Evolutionary conservation across 805 yeast genomes (phyloP).

Genomic region (Cyberlindnera petersonii): DNA sequence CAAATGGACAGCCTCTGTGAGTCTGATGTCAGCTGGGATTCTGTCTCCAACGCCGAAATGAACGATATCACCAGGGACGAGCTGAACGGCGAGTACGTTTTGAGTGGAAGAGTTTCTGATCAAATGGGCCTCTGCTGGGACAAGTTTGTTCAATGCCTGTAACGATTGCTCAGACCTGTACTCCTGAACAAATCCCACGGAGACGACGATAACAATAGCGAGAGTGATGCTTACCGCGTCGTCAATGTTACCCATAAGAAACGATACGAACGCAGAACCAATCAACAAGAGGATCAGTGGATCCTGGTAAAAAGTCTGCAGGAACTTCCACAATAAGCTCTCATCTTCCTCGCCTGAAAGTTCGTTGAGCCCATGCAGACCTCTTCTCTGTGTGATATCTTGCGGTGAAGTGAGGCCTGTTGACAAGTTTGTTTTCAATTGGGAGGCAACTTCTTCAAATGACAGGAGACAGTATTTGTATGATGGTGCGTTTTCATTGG

Average conservation of each 20-base stretch:
- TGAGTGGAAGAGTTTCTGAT: conserved; percentile 77
- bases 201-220: conserved; percentile 89
- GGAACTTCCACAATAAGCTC: conserved; percentile 60
- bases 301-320: conserved; percentile 81
- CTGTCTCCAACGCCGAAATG: conserved; percentile 90
- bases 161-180: conserved; percentile 91
- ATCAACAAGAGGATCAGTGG: conserved; percentile 84
- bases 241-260: conserved; percentile 92
- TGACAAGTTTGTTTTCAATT: conserved; percentile 55
- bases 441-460: conserved; percentile 59
- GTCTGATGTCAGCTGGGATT: conserved; percentile 91
- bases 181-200: conserved; percentile 97
- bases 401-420: conserved; percentile 64
- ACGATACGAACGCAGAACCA: conserved; percentile 84
- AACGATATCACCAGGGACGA: conserved; percentile 96
- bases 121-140: conserved; percentile 94
- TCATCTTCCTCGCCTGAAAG: conserved; percentile 75
- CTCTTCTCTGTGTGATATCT: conserved; percentile 69
- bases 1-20: conserved; percentile 73
- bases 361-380: conserved; percentile 79
- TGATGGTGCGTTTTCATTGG: conserved; percentile 51
- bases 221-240: conserved; percentile 93
- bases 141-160: conserved; percentile 87
- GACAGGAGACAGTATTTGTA: conserved; percentile 57
- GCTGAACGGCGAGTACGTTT: conserved; percentile 76